These are phyloP conservation scores for Solanum tarapatanum DNA, from an alignment of 257 asterid genomes.

Conservation along the genomic window DNA sequence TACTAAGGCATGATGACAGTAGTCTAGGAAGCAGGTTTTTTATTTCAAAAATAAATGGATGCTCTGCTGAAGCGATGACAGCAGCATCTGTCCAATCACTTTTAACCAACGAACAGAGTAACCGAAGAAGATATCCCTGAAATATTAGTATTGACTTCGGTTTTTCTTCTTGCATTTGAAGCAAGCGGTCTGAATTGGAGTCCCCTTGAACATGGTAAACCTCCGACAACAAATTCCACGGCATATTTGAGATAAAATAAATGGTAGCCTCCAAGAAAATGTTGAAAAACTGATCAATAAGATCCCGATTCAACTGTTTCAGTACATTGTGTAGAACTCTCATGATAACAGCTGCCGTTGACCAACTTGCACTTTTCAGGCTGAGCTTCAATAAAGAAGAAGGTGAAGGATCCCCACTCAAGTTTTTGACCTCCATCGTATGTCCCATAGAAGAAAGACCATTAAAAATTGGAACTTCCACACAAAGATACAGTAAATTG, in stretches of 20 bases:
- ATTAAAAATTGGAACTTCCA: constrained; percentile 33
- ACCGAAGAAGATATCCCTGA: constrained; percentile 52
- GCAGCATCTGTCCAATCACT: constrained; percentile 21
- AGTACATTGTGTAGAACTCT: constrained; percentile 49
- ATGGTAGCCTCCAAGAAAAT: constrained; percentile 32
- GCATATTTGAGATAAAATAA: constrained; percentile 32
- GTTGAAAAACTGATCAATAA: constrained; percentile 20
- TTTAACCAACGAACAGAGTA: constrained; percentile 50
- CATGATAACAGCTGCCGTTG: constrained; percentile 33
- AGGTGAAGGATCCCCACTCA: constrained; percentile 13
- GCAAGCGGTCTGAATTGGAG: constrained; percentile 12
- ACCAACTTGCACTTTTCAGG: constrained; percentile 32
- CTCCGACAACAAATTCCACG: constrained; percentile 36
- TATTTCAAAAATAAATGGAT: constrained; percentile 26
- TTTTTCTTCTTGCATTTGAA: constrained; percentile 4
- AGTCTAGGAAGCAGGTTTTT: constrained; percentile 43
- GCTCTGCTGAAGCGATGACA: constrained; percentile 7
- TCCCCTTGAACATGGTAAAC: constrained; percentile 13
- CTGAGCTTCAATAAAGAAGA: constrained; percentile 24
- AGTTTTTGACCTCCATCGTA: constrained; percentile 9
- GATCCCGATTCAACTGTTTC: constrained; percentile 44
- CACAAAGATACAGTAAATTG: constrained; percentile 40
- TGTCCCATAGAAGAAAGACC: constrained; percentile 15
- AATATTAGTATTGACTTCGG: constrained; percentile 25
- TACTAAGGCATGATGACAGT: constrained; percentile 33